Evolutionary conservation across 805 yeast genomes (phyloP).

Genomic region (Candida ponderosae): DNA sequence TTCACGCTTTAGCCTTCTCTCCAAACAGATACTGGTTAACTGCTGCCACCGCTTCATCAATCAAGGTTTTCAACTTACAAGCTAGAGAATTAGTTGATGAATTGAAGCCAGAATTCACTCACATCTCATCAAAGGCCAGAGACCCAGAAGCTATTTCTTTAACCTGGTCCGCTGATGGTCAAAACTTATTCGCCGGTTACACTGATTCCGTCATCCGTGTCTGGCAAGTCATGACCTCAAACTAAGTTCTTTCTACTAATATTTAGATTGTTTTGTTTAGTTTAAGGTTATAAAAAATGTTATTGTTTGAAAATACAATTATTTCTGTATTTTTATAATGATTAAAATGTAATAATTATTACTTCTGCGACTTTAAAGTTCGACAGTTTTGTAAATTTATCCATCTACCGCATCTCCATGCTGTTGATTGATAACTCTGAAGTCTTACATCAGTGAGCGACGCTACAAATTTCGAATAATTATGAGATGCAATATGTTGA

Average conservation of each 20-base stretch:
- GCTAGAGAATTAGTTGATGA: conserved; percentile 91
- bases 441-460: no score
- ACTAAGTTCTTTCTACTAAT: conserved; percentile 18
- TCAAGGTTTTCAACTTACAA: conserved; percentile 97
- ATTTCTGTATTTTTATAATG: no score
- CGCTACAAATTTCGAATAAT: no score
- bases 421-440: no score
- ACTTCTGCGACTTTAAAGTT: no score
- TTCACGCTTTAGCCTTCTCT: conserved; percentile 97
- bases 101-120: conserved; percentile 95
- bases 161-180: conserved; percentile 99
- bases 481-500: no score
- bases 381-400: no score
- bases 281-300: neutral
- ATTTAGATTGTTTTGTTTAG: conserved; percentile 20
- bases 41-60: conserved; percentile 97
- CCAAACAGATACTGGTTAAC: conserved; percentile 99
- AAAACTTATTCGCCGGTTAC: conserved; percentile 99
- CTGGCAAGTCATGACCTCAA: conserved; percentile 96
- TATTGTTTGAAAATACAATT: no score
- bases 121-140: conserved; percentile 75
- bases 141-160: conserved; percentile 97
- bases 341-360: no score
- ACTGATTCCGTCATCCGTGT: conserved; percentile 99
- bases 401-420: no score